These are phyloP conservation scores for Withania somnifera DNA, from an alignment of 305 asterid genomes.

Conservation along the genomic window DNA sequence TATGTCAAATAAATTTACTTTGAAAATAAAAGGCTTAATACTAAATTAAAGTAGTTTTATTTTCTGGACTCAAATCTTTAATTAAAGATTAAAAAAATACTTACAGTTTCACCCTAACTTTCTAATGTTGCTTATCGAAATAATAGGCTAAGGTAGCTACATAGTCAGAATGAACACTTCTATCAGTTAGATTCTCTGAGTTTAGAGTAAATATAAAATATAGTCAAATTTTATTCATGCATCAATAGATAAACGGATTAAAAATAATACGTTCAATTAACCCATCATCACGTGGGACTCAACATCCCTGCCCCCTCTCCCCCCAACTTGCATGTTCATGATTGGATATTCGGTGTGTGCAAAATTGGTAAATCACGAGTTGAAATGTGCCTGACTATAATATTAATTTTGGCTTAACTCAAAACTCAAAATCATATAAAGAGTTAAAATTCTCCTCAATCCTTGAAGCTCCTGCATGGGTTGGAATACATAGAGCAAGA, in stretches of 20 bases:
- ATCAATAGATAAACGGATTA: no score
- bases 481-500: not conserved
- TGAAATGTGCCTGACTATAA: fast-evolving
- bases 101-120: not conserved
- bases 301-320: no score
- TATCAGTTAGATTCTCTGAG: not conserved
- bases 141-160: not conserved
- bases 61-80: not conserved
- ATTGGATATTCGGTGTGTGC: not conserved
- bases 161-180: not conserved
- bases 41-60: not conserved
- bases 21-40: not conserved
- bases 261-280: no score
- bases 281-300: no score
- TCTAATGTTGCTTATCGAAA: not conserved
- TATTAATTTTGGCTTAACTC: not conserved
- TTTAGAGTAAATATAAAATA: not conserved
- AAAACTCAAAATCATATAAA: not conserved
- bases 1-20: no score
- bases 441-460: not conserved
- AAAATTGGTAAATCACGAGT: not conserved
- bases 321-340: no score
- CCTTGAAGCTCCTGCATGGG: not conserved
- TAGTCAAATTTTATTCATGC: not conserved
- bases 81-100: not conserved